Evolutionary conservation across 2,329 filamentous ascomycete genomes (phyloP), one percentile per base, ranked within the genome.

Genomic region (Botrytis paeoniae): DNA sequence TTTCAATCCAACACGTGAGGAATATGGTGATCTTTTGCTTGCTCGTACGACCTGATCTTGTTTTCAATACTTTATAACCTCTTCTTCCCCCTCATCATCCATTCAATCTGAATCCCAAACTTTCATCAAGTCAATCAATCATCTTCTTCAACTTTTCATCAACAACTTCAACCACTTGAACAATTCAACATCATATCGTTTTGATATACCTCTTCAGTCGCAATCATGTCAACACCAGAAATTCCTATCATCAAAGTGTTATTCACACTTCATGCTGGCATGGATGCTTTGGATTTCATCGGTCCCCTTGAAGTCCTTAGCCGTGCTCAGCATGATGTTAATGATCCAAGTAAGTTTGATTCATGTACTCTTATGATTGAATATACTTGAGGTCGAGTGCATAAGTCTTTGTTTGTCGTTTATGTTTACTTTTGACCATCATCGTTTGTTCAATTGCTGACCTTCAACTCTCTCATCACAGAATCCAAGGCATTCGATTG

Each of bases 231-330:
- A 76, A 72, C 78, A 72, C 76, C 75, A 16, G 78, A 80, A 66
- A 76, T 78, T 72, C 77, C 78, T 63, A 77, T 80, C 75, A 85
- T 89, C 84, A 87, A 89, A 83, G 88, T 89, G 80, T 86, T 90
- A 82, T 86, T 89, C 80, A 83, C 86, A 79, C 83, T 89, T 74
- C 78, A 87, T 80, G 82, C 85, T 74, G 84, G 83, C 78, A 87
- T 89, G 82, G 86, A 88, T 81, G 84, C 86, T 64, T 82, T 89
- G 75, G 87, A 89, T 81, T 85, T 88, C 76, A 83, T 85, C 76
- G 88, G 88, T 68, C 88, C 88, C 69, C 83, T 89, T 70, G 87
- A 89, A 81, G 85, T 89, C 78, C 83, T 90, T 76, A 84, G 81
- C 79, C 82, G 83, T 75, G 86, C 88, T 76, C 83, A 84, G 75